Evolutionary conservation across 208 protist genomes (phyloP), one percentile per base, ranked within the genome.

Genomic region (Acanthamoeba sp.): DNA sequence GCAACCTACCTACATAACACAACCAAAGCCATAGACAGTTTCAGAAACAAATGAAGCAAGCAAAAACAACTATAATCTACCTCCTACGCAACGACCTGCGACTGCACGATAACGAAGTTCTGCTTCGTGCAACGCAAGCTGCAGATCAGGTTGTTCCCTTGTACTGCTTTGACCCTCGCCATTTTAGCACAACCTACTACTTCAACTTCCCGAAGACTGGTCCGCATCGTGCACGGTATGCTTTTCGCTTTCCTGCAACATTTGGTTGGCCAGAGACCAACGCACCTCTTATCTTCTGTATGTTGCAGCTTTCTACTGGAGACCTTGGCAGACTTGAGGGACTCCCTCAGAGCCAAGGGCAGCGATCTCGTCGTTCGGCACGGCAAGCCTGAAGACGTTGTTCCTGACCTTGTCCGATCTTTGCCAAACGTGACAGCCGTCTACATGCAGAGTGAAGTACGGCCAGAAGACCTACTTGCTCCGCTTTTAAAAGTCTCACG

Each of bases 321-420:
- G 24, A 40, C 38, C 2, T 24, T 95, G 27, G 38, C 1, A 10
- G 89, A 94, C 42, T 50, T 95, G 32, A 0, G 88, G 14, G 29
- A 42, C 27, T 34, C 38, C 1, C 71, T 95, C 6, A 76, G 59
- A 20, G 34, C 32, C 1, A 76, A 85, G 27, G 94, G 94, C 64
- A 89, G 69, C 52, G 78, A 95, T 69, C 85, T 96, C 32, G 80
- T 96, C 34, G 34, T 96, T 18, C 55, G 95, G 4, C 14, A 32
- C 9, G 95, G 95, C 88, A 55, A 87, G 64, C 95, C 95, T 27
- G 95, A 95, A 24, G 95, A 93, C 20, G 87, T 95, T 16, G 34
- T 96, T 3, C 78, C 80, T 12, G 45, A 89, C 36, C 36, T 95
- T 12, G 92, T 80, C 18, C 10, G 4, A 4, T 27, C 40, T 18